These are phyloP conservation scores for Nakazawaea ishiwadae DNA, from an alignment of 805 yeast species.

Conservation along the genomic window DNA sequence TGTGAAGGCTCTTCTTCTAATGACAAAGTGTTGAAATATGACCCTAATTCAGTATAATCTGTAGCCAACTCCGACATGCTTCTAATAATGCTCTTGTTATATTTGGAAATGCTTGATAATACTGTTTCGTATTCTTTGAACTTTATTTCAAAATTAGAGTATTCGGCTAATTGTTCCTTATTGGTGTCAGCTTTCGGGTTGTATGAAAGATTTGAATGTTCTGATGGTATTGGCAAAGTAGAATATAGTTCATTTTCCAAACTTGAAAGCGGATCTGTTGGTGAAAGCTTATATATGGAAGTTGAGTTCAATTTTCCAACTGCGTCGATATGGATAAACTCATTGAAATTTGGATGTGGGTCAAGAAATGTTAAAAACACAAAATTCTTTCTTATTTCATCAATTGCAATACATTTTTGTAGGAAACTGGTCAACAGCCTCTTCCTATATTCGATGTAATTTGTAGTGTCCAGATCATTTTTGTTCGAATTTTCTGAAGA, in stretches of 20 bases:
- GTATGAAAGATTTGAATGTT: conserved; percentile 21
- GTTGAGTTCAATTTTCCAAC: conserved; percentile 44
- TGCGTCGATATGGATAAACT: conserved; percentile 57
- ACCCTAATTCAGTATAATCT: conserved; percentile 50
- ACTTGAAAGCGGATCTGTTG: conserved; percentile 49
- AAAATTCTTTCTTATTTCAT: conserved; percentile 49
- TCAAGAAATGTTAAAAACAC: conserved; percentile 77
- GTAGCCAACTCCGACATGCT: conserved; percentile 40
- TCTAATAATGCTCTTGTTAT: conserved; percentile 42
- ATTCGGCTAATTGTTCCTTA: conserved; percentile 24
- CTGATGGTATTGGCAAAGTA: conserved; percentile 57
- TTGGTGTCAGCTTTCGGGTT: conserved; percentile 18
- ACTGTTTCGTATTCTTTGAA: conserved; percentile 28
- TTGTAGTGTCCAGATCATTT: conserved; percentile 11
- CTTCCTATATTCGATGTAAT: conserved; percentile 54
- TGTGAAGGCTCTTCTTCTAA: conserved; percentile 34
- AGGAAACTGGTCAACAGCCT: conserved; percentile 73
- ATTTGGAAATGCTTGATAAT: conserved; percentile 26
- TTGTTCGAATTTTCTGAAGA: not conserved
- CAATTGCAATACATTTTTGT: conserved; percentile 63
- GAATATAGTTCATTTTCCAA: conserved; percentile 52
- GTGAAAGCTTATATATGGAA: conserved; percentile 55
- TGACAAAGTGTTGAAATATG: conserved; percentile 48
- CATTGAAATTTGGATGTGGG: conserved; percentile 82
- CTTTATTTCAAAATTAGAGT: conserved; percentile 24